A percentile compares a stretch with the other conserved stretches of the same genome.
phyloP scores from a whole-genome alignment of 129 eudicot species.

The Mikania micrantha region DNA sequence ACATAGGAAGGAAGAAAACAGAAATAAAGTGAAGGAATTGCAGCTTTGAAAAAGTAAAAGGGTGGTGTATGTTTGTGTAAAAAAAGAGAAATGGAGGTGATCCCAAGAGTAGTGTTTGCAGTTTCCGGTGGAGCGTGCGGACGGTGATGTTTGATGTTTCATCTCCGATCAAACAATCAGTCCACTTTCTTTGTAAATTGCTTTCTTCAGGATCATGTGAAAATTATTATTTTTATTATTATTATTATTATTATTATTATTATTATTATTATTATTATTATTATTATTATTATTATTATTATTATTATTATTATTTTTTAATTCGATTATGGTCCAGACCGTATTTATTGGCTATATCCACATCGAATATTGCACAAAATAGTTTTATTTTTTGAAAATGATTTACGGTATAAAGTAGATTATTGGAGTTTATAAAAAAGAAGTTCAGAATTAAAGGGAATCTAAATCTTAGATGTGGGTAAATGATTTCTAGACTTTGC shows the following conservation, averaged over 20 bases:
- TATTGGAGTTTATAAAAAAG: not conserved
- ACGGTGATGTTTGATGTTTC: not conserved
- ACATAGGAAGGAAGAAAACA: constrained; percentile 10
- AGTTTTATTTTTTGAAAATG: not conserved
- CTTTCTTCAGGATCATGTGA: not conserved
- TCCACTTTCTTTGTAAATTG: not conserved
- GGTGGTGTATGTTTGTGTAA: constrained; percentile 9
- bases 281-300: too few relatives aligned
- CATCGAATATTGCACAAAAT: not conserved
- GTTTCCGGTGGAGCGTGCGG: constrained; percentile 18
- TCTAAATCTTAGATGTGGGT: not conserved
- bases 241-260: too few relatives aligned
- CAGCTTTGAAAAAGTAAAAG: constrained; percentile 32
- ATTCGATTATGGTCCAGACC: not conserved
- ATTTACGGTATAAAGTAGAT: not conserved
- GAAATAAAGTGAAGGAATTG: constrained; percentile 22
- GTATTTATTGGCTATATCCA: not conserved
- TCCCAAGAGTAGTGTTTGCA: constrained; percentile 19
- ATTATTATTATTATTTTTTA: too few relatives aligned
- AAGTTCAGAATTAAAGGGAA: not conserved
- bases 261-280: too few relatives aligned
- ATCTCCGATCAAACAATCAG: not conserved
- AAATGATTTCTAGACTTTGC: not conserved
- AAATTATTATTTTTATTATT: too few relatives aligned
- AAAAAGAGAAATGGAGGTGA: constrained; percentile 18